A percentile compares a stretch with the other conserved stretches of the same genome.
Conservation (phyloP, 495 filamentous ascomycete genomes). For the Neurospora sp. region DNA sequence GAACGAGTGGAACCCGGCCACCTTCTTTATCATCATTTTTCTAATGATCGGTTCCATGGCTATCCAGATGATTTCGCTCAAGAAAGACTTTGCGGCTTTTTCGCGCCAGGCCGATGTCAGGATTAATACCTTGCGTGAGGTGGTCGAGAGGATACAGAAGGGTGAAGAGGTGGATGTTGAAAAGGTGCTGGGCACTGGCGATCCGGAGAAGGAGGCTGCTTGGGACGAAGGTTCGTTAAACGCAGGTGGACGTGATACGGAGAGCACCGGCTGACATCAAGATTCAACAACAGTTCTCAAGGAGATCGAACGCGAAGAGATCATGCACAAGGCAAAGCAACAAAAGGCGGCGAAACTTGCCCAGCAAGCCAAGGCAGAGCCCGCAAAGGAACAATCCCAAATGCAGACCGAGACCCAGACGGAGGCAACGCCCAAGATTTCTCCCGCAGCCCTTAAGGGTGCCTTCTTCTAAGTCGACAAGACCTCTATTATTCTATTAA, state of each 20-base stretch:
- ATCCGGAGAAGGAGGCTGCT: constrained; percentile 61
- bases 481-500: background rate
- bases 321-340: constrained; percentile 33
- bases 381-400: constrained; percentile 1
- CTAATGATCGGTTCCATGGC: constrained; percentile 88
- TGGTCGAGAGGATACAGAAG: constrained; percentile 68
- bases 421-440: constrained; percentile 11
- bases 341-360: background rate
- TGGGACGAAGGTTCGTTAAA: constrained; percentile 70
- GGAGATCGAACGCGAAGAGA: constrained; percentile 74
- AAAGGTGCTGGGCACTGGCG: constrained; percentile 68
- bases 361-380: background rate
- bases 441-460: constrained; percentile 6
- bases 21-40: constrained; percentile 84
- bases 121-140: constrained; percentile 67
- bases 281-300: constrained; percentile 47
- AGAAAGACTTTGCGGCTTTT: constrained; percentile 62
- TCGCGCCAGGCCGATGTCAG: constrained; percentile 67
- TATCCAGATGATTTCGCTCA: constrained; percentile 79
- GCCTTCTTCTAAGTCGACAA: constrained; percentile 30
- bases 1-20: constrained; percentile 86
- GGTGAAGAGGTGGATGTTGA: constrained; percentile 92
- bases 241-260: background rate
- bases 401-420: background rate
- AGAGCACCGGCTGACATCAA: constrained; percentile 6